Evolutionary conservation across 2,329 filamentous ascomycete species (phyloP).

Genomic region (Esteya vermicola): DNA sequence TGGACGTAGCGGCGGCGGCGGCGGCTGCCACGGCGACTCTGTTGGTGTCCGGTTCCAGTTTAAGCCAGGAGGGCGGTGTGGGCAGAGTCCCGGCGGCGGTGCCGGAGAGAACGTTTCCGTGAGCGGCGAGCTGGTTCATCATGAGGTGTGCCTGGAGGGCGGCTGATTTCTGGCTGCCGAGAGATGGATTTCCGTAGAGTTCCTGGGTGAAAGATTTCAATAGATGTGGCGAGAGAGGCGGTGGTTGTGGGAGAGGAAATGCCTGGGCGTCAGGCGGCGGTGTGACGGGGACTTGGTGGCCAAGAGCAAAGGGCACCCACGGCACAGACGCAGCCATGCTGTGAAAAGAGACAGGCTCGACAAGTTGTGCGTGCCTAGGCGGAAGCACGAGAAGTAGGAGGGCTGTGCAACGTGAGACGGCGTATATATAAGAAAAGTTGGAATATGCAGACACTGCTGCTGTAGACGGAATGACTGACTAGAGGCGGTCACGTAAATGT

Average conservation of each 20-base stretch:
- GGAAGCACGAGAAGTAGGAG: too few relatives aligned
- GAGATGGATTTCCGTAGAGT: conserved; percentile 6
- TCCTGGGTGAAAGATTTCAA: conserved; percentile 13
- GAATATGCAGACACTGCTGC: too few relatives aligned
- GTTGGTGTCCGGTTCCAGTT: neutral
- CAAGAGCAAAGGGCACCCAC: conserved; percentile 15
- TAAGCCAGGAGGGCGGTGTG: neutral
- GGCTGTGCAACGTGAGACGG: too few relatives aligned
- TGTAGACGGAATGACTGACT: too few relatives aligned
- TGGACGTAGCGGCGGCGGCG: neutral
- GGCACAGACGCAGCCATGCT: conserved; percentile 15
- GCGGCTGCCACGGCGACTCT: too few relatives aligned
- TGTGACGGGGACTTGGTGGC: conserved; percentile 22
- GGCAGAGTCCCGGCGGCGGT: neutral
- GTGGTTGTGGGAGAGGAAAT: conserved; percentile 12
- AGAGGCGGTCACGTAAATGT: too few relatives aligned
- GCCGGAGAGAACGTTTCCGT: neutral
- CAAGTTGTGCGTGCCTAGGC: neutral
- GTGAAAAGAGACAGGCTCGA: neutral
- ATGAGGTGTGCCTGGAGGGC: conserved; percentile 6
- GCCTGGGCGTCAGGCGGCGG: conserved; percentile 23
- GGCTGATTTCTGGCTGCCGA: conserved; percentile 3
- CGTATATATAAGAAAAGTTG: too few relatives aligned
- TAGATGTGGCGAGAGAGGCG: conserved; percentile 8
- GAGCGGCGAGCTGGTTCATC: conserved; percentile 4